These are phyloP conservation scores for Lotmaria passim DNA, from an alignment of 208 protist species.

Conservation along the genomic window DNA sequence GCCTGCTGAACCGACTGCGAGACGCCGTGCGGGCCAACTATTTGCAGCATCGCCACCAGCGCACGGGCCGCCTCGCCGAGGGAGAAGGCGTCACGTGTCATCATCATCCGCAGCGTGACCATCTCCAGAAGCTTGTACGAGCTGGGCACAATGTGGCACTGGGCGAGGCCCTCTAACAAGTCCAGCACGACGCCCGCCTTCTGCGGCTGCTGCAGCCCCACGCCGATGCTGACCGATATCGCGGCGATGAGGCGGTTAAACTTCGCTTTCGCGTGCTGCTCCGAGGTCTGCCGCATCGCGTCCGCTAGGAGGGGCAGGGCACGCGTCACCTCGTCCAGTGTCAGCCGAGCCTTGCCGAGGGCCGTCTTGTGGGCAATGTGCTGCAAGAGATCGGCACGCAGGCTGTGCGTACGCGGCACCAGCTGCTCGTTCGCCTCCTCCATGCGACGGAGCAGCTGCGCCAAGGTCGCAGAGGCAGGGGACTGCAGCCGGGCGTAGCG, in stretches of 20 bases:
- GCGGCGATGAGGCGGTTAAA: slow-evolving; percentile 59
- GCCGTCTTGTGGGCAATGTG: slow-evolving; percentile 71
- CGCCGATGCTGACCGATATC: slow-evolving; percentile 55
- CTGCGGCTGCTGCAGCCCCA: slow-evolving; percentile 47
- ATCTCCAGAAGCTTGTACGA: slow-evolving; percentile 67
- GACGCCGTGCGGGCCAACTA: slow-evolving; percentile 39
- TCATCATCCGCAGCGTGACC: slow-evolving; percentile 62
- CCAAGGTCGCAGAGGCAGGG: slow-evolving; percentile 43
- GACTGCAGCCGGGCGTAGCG: slow-evolving; percentile 58
- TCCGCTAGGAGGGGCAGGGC: slow-evolving; percentile 66
- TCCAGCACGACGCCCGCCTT: slow-evolving; percentile 35
- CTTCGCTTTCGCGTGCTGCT: slow-evolving; percentile 26
- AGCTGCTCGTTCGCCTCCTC: slow-evolving; percentile 26
- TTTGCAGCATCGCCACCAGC: slow-evolving; percentile 44
- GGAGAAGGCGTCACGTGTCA: slow-evolving; percentile 31
- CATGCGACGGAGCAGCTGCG: slow-evolving; percentile 64
- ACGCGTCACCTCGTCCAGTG: slow-evolving; percentile 58
- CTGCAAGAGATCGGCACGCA: slow-evolving; percentile 65
- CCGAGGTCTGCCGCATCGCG: slow-evolving; percentile 21
- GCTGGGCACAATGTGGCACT: slow-evolving; percentile 56
- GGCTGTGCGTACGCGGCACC: slow-evolving; percentile 19
- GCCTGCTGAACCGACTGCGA: slow-evolving; percentile 54
- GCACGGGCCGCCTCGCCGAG: slow-evolving; percentile 37
- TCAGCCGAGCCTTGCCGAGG: slow-evolving; percentile 45
- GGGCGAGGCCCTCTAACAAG: slow-evolving; percentile 69